phyloP scores from a whole-genome alignment of 2,329 filamentous ascomycete species.

The Trichoderma sp. region DNA sequence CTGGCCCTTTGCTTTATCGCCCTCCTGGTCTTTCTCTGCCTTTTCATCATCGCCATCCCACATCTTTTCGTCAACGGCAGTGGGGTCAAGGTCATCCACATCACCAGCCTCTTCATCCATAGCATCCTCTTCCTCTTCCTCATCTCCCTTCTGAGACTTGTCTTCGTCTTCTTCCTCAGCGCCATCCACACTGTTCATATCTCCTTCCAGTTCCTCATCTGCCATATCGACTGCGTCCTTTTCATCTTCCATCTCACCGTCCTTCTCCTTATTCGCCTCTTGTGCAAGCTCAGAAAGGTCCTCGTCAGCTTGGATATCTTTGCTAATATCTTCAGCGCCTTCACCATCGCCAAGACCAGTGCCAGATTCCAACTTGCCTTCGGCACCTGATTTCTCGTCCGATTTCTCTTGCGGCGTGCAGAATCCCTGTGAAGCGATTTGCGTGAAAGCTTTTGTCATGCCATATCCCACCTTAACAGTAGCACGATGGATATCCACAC shows the following conservation, averaged over 20 bases:
- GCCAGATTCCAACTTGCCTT: conserved; percentile 81
- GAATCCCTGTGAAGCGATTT: conserved; percentile 82
- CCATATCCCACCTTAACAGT: conserved; percentile 73
- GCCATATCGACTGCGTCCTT: conserved; percentile 91
- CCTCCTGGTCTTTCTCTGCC: conserved; percentile 78
- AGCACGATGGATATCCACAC: conserved; percentile 64
- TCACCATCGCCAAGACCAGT: conserved; percentile 94
- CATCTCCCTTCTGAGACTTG: conserved; percentile 59
- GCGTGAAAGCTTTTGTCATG: conserved; percentile 72
- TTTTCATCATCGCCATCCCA: conserved; percentile 89
- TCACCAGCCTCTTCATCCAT: conserved; percentile 89
- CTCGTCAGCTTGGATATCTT: conserved; percentile 91
- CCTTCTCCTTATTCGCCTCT: conserved; percentile 67
- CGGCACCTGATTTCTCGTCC: conserved; percentile 65
- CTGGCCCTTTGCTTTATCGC: conserved; percentile 68
- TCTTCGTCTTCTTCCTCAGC: conserved; percentile 60
- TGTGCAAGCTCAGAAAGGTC: conserved; percentile 89
- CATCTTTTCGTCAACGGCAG: conserved; percentile 95
- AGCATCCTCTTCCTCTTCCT: conserved; percentile 63
- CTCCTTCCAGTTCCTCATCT: conserved; percentile 85
- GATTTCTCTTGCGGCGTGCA: conserved; percentile 84
- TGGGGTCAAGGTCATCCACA: conserved; percentile 86
- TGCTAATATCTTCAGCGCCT: conserved; percentile 95
- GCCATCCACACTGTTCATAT: conserved; percentile 65
- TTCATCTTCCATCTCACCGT: conserved; percentile 70